Conservation (phyloP, 306 rosid species). For the Medicago ruthenica region DNA sequence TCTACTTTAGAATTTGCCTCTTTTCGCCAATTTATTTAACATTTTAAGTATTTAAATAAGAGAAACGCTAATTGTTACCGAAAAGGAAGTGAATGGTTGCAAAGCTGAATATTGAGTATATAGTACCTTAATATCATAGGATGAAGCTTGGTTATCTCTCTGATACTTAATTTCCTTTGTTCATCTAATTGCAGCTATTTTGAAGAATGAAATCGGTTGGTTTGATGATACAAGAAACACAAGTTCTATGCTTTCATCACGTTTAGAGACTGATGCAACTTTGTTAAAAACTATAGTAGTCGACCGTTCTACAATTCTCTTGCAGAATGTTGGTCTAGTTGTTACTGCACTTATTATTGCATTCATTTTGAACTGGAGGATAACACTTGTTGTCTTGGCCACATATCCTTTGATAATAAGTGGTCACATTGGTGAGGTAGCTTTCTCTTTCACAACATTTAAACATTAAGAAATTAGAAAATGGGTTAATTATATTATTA, state of each 20-base stretch:
- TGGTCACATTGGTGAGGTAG: conserved; percentile 98
- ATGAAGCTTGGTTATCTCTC: background rate
- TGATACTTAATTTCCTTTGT: conserved; percentile 10
- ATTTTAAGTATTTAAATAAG: too few relatives aligned
- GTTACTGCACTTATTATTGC: conserved; percentile 73
- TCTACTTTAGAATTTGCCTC: too few relatives aligned
- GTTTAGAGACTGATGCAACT: conserved; percentile 85
- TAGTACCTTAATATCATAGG: too few relatives aligned
- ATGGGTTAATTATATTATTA: background rate
- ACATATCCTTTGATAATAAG: conserved; percentile 89
- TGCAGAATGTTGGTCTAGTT: conserved; percentile 80
- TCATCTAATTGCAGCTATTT: conserved; percentile 61
- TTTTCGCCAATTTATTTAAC: too few relatives aligned
- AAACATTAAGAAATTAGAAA: background rate
- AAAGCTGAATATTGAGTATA: too few relatives aligned
- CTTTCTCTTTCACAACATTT: conserved; percentile 33
- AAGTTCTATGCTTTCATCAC: conserved; percentile 88
- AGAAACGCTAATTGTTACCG: too few relatives aligned
- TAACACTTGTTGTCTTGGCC: conserved; percentile 81
- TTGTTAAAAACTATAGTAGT: conserved; percentile 75
- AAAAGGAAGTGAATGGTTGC: too few relatives aligned
- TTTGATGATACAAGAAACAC: conserved; percentile 80
- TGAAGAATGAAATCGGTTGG: conserved; percentile 92
- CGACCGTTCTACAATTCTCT: conserved; percentile 79
- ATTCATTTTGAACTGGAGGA: conserved; percentile 88